Evolutionary conservation across 106 monocot species (phyloP).

Genomic region (Apostasia shenzhenica): DNA sequence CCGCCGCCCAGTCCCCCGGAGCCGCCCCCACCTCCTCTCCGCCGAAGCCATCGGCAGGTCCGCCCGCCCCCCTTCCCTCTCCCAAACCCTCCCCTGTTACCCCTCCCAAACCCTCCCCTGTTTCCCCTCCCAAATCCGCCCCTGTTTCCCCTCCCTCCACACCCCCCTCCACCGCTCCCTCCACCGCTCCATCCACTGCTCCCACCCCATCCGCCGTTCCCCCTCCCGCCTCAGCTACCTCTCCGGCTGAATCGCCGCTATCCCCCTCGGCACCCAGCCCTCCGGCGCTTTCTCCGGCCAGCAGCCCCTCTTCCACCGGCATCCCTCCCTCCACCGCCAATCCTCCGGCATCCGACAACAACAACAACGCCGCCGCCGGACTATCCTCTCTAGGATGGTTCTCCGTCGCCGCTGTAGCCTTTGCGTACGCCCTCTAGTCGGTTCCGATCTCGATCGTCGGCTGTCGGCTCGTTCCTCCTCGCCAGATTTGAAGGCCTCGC

Average conservation of each 20-base stretch:
- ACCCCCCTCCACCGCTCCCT: neutral
- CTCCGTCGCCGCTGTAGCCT: neutral
- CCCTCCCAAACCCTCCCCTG: neutral
- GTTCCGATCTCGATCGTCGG: too few relatives aligned
- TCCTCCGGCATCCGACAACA: neutral
- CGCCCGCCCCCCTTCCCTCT: too few relatives aligned
- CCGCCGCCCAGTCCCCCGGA: constrained; percentile 10
- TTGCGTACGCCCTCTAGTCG: too few relatives aligned
- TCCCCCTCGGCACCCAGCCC: neutral
- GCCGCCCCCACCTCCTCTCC: constrained; percentile 2
- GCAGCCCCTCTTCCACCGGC: neutral
- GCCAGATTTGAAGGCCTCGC: too few relatives aligned
- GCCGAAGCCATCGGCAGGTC: too few relatives aligned
- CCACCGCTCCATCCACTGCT: neutral
- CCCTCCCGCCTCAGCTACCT: neutral
- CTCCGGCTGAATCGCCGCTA: constrained; percentile 4
- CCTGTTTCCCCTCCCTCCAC: neutral
- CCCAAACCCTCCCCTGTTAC: neutral
- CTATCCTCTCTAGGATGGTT: neutral
- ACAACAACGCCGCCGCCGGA: neutral
- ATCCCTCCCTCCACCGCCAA: neutral
- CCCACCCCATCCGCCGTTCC: neutral
- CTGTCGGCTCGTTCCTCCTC: too few relatives aligned
- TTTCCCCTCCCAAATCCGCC: neutral
- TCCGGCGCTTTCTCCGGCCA: neutral